These are phyloP conservation scores for Cryptosporidium parvum DNA, from an alignment of 169 alveolate genomes.

Conservation along the genomic window DNA sequence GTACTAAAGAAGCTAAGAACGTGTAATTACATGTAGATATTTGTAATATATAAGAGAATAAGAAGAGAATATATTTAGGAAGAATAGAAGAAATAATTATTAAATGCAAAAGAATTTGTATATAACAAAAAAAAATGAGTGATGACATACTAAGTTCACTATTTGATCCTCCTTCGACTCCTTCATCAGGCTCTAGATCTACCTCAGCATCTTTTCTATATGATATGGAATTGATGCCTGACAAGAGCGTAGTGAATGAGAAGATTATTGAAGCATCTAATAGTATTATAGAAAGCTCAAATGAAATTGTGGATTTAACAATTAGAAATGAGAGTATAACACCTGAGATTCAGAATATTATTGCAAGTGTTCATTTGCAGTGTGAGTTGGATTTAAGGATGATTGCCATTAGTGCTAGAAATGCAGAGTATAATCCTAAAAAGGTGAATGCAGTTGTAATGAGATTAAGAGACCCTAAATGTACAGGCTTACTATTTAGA, in stretches of 20 bases:
- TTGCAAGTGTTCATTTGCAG: constrained; percentile 93
- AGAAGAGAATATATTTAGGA: background rate
- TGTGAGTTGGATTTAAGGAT: constrained; percentile 90
- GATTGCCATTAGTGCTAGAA: constrained; percentile 94
- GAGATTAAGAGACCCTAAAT: constrained; percentile 95
- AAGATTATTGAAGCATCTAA: background rate
- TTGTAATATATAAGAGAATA: background rate
- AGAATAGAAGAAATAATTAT: background rate
- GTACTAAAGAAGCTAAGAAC: background rate
- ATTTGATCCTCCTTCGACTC: constrained; percentile 8
- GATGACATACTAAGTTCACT: constrained; percentile 23
- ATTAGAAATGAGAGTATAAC: constrained; percentile 77
- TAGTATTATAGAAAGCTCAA: background rate
- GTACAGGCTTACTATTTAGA: constrained; percentile 95
- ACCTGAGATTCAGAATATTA: constrained; percentile 94
- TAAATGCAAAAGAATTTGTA: background rate
- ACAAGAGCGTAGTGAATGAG: background rate
- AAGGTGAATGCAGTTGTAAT: constrained; percentile 96
- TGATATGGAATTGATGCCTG: constrained; percentile 1
- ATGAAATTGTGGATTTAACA: constrained; percentile 15
- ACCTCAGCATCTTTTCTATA: background rate
- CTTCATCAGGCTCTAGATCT: constrained; percentile 3
- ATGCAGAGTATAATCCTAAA: constrained; percentile 97
- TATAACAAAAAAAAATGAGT: background rate
- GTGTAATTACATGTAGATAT: no score